Conservation (phyloP, 352 stramenopile genomes). For the Blastocystis sp. region DNA sequence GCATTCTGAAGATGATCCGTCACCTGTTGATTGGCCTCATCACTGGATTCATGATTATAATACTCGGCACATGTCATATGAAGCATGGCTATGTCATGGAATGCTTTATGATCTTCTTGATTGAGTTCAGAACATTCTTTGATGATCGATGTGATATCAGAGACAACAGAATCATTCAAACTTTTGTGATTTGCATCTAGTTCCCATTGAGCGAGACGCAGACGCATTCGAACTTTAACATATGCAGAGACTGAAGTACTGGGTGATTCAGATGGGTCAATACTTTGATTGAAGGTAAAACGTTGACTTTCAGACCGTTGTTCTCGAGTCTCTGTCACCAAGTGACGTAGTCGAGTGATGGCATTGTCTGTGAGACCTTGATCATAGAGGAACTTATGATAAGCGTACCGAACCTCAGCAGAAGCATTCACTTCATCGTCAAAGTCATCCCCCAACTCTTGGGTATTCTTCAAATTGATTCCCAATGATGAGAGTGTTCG, state of each 20-base stretch:
- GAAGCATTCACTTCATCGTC: constrained; percentile 39
- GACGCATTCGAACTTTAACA: constrained; percentile 26
- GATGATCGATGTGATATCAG: constrained; percentile 71
- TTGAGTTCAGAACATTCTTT: constrained; percentile 73
- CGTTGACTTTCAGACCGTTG: background rate
- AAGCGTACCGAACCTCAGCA: constrained; percentile 30
- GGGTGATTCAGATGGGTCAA: background rate
- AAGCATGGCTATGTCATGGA: constrained; percentile 73
- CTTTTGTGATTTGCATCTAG: constrained; percentile 75
- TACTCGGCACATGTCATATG: constrained; percentile 58
- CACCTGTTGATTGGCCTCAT: background rate
- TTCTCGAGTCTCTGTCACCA: constrained; percentile 66
- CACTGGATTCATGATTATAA: background rate
- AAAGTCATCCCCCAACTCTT: constrained; percentile 6
- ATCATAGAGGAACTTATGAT: constrained; percentile 61
- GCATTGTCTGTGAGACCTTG: constrained; percentile 51
- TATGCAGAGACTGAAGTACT: background rate
- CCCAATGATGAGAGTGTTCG: constrained; percentile 64
- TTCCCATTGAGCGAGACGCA: constrained; percentile 72
- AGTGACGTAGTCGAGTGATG: background rate
- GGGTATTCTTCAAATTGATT: constrained; percentile 43
- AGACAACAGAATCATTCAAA: constrained; percentile 73
- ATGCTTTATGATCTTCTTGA: constrained; percentile 86
- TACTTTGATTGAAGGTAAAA: background rate
- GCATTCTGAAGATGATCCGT: constrained; percentile 77